phyloP scores from a whole-genome alignment of 495 filamentous ascomycete species.

The Tetracladium setigerum region DNA sequence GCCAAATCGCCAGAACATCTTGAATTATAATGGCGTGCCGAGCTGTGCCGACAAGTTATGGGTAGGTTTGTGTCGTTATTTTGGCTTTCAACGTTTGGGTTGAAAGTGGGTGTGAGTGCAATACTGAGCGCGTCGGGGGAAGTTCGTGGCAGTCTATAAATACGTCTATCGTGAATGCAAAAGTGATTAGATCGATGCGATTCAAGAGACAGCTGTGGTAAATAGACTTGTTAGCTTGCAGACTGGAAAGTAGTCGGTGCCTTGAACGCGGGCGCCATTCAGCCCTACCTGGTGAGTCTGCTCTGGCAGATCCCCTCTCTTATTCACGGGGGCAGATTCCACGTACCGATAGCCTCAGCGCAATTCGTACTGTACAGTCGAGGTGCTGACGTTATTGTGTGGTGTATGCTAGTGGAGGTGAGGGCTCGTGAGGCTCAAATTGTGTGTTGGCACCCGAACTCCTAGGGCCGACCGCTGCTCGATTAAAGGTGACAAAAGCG shows the following conservation, averaged over 20 bases:
- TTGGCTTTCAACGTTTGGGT: too few relatives aligned
- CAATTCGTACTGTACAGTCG: conserved; percentile 13
- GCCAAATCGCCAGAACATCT: conserved; percentile 98
- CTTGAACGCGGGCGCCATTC: conserved; percentile 7
- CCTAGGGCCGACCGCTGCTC: conserved; percentile 4
- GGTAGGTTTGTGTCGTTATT: conserved; percentile 15
- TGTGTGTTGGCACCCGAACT: conserved; percentile 10
- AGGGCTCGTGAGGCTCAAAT: conserved; percentile 8
- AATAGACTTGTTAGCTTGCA: conserved; percentile 6
- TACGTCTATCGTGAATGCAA: conserved; percentile 6
- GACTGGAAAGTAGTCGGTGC: conserved; percentile 7
- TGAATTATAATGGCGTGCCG: conserved; percentile 34
- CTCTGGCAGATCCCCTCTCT: neutral
- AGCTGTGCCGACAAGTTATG: conserved; percentile 5
- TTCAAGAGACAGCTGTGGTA: conserved; percentile 10
- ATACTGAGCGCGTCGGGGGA: too few relatives aligned
- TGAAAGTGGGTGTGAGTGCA: too few relatives aligned
- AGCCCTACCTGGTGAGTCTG: conserved; percentile 11
- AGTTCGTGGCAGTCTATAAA: too few relatives aligned
- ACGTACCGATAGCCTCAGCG: conserved; percentile 5
- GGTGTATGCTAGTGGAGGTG: neutral
- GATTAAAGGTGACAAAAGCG: neutral
- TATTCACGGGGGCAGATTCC: conserved; percentile 1
- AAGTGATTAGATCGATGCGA: conserved; percentile 2
- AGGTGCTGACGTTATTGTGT: conserved; percentile 4